phyloP scores from a whole-genome alignment of 805 yeast species.

The Cyberlindnera americana region DNA sequence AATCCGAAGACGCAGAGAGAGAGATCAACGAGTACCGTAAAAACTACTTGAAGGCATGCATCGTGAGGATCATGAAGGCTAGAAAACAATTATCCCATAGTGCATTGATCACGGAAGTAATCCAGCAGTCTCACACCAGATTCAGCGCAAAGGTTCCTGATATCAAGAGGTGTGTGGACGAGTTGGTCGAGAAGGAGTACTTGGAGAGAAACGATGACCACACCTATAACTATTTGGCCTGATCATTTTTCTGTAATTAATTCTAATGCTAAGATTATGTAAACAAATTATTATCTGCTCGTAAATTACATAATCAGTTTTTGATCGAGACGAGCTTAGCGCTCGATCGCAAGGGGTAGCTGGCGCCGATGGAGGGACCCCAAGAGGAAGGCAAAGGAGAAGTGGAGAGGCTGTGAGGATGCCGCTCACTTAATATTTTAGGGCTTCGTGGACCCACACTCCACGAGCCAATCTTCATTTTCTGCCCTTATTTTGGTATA shows the following conservation, averaged over 20 bases:
- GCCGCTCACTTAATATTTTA: background rate
- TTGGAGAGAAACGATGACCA: constrained; percentile 70
- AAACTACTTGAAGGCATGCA: constrained; percentile 84
- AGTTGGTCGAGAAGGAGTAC: constrained; percentile 81
- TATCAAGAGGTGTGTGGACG: constrained; percentile 82
- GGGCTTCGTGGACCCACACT: no score
- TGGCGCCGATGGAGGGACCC: constrained; percentile 7
- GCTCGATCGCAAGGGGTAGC: constrained; percentile 11
- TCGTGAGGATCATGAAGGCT: constrained; percentile 96
- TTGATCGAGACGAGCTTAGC: no score
- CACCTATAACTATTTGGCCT: constrained; percentile 80
- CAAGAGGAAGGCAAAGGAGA: constrained; percentile 10
- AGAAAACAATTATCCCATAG: constrained; percentile 77
- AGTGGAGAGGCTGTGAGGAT: background rate
- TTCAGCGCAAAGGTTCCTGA: constrained; percentile 85
- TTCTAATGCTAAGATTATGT: background rate
- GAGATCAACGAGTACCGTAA: constrained; percentile 86
- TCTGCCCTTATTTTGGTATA: no score
- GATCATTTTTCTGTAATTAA: constrained; percentile 2
- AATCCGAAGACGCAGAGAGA: constrained; percentile 67
- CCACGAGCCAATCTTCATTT: no score
- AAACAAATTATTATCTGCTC: no score
- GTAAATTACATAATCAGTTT: no score
- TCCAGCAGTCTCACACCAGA: constrained; percentile 74
- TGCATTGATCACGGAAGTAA: constrained; percentile 79